Base-by-base conservation (phyloP, 352 stramenopile species). In the Phytophthora uliginosa region DNA sequence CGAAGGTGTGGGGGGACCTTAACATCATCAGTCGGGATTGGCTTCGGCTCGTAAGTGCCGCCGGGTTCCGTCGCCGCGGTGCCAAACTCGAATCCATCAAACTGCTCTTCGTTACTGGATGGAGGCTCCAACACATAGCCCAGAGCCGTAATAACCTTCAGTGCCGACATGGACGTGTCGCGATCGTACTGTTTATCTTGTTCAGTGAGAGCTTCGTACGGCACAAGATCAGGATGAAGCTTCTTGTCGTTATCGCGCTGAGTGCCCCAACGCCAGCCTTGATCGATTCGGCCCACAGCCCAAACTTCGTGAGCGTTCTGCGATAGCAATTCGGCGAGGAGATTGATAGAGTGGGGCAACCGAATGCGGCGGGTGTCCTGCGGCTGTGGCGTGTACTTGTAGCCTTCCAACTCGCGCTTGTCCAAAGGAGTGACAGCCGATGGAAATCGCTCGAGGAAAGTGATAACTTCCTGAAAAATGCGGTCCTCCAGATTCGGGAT, bases 281-380 rank as follows among this genome's bases (percentile, higher is more conserved):
- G 88, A 3, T 81, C 59, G 26, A 93, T 86, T 15, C 86, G 85
- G 1, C 88, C 84, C n/a, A 90, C 79, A n/a, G 84, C 76, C 88
- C 88, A 95, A 34, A 95, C 88, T 73, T 95, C 87, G 58, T 95
- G 87, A 12, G 87, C 85, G 51, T 95, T 91, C 38, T 95, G 87
- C 12, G 87, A 89, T 7, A 95, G 63, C 51, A 95, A 69, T 45
- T 95, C 88, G 1, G 79, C 76, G 18, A 95, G 67, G 33, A 90
- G 56, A 51, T 84, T 87, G 40, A 93, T 82, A 0, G 81, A 90
- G 56, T 88, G 87, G 0, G 88, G 85, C 13, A 95, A 67, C 3
- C 83, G 81, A 71, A 93, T 85, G n/a, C 70, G 76, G 9, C 54
- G 74, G n/a, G 84, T 93, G 56, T 95, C 80, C 3, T 91, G 66